Percentiles rank a stretch among this genome's conserved stretches.
These are phyloP conservation scores for Skeletonema menzelii DNA, from an alignment of 108 stramenopile species.

Conservation along the genomic window DNA sequence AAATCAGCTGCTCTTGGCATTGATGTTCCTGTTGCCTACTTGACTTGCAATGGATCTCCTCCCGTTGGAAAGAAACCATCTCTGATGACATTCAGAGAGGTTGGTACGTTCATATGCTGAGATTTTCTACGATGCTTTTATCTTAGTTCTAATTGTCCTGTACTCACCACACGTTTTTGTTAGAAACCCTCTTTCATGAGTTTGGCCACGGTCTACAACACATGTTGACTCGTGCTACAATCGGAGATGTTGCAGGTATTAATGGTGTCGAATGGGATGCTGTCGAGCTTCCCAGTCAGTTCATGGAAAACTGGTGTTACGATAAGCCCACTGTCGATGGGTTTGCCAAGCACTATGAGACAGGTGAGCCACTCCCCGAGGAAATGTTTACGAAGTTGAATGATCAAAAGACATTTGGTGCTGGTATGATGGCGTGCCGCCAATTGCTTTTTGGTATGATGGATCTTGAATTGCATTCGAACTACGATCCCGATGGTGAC, in stretches of 20 bases:
- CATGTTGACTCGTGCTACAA: conserved; percentile 92
- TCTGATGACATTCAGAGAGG: conserved; percentile 98
- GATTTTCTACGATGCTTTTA: too few species aligned
- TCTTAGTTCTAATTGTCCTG: too few species aligned
- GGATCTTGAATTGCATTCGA: conserved; percentile 94
- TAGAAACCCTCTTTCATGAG: conserved; percentile 96
- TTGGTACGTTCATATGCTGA: conserved; percentile 18
- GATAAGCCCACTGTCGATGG: conserved; percentile 88
- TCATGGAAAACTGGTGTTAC: conserved; percentile 99
- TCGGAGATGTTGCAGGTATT: conserved; percentile 98
- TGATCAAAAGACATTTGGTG: conserved; percentile 90
- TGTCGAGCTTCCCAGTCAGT: conserved; percentile 97
- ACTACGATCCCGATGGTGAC: conserved; percentile 72
- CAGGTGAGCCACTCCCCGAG: conserved; percentile 93
- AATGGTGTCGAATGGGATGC: conserved; percentile 97
- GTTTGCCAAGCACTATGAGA: conserved; percentile 98
- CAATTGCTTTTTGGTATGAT: conserved; percentile 96
- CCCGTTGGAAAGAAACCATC: conserved; percentile 94
- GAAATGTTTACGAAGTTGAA: conserved; percentile 96
- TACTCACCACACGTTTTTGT: too few species aligned
- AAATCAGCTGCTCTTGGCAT: conserved; percentile 80
- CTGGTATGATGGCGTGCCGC: conserved; percentile 93
- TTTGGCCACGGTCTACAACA: conserved; percentile 95
- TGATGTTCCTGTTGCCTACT: conserved; percentile 94
- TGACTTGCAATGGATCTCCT: conserved; percentile 98